Base-by-base conservation (phyloP, 306 rosid genomes). In the Hippophae rhamnoides region DNA sequence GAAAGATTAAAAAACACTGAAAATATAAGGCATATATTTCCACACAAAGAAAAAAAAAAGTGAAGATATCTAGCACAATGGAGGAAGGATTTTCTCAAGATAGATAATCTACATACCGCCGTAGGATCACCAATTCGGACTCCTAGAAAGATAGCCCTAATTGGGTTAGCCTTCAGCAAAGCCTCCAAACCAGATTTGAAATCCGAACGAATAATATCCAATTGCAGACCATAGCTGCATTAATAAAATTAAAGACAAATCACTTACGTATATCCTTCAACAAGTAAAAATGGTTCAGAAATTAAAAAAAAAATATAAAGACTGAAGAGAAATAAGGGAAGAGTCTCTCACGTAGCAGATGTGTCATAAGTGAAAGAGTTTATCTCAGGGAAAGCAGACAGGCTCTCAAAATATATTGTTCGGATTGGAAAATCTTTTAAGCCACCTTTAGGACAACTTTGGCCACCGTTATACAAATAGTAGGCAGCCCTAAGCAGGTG, bases 41-140 rank as follows among this genome's bases (percentile, higher is more conserved):
- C 13, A 44, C 7, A 57, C 7, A 38, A 5, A 18, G 42, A 71
- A 38, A 5, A 27, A 27, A 27, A 31, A 31, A 2, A 2, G 1
- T 31, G 9, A n/a, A 56, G 41, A 59, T 11, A 58, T 41, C 63
- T 25, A 47, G 27, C 43, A 60, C 47, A 25, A 53, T 47, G 54
- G 46, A 51, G 46, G 42, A 47, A 47, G 46, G 13, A 7, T 23
- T 64, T 60, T 50, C 13, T 53, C 5, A 26, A 73, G 60, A 61
- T 55, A 45, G 65, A 58, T 53, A 60, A 55, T 56, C 44, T 70
- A 61, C 48, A 63, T 92, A 92, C 96, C 86, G 95, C 95, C n/a
- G 98, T 87, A 72, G 98, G 98, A 75, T 92, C 96, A 58, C 96
- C 98, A 49, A 87, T 87, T 59, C 96, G 93, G 56, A 87, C 98